A percentile compares a stretch with the other conserved stretches of the same genome.
These are phyloP conservation scores for Coprinopsis strossmayeri DNA, from an alignment of 768 basidiomycete genomes.

Conservation along the genomic window DNA sequence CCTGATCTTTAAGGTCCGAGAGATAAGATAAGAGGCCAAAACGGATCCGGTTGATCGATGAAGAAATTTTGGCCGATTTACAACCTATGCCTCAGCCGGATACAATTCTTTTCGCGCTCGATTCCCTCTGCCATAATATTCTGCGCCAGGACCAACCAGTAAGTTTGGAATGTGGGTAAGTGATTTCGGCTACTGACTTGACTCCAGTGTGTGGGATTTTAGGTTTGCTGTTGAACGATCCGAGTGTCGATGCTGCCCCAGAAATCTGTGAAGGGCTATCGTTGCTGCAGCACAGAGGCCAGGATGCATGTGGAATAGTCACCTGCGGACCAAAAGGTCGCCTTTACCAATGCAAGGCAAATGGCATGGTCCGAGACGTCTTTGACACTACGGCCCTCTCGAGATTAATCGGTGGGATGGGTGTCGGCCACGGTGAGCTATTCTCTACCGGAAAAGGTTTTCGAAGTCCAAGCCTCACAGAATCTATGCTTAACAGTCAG, in stretches of 20 bases:
- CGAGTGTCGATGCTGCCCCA: slow-evolving; percentile 63
- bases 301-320: slow-evolving; percentile 96
- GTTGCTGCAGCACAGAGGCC: slow-evolving; percentile 92
- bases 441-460: slow-evolving; percentile 3
- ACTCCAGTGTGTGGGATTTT: slow-evolving; percentile 86
- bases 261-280: slow-evolving; percentile 96
- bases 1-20: neutral
- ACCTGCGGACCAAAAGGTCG: slow-evolving; percentile 94
- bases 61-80: slow-evolving; percentile 1
- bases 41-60: slow-evolving; percentile 6
- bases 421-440: slow-evolving; percentile 85
- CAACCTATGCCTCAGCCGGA: too few relatives aligned
- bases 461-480: slow-evolving; percentile 10
- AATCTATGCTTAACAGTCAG: slow-evolving; percentile 53
- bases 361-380: slow-evolving; percentile 98
- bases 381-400: slow-evolving; percentile 78
- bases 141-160: neutral
- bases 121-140: neutral
- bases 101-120: neutral
- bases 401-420: slow-evolving; percentile 88
- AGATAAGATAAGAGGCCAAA: neutral
- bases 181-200: too few relatives aligned
- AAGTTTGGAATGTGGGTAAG: too few relatives aligned
- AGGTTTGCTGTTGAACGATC: slow-evolving; percentile 79
- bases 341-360: slow-evolving; percentile 97